Evolutionary conservation across 2,329 filamentous ascomycete genomes (phyloP), one percentile per base, ranked within the genome.

Genomic region (Fusarium sp.): DNA sequence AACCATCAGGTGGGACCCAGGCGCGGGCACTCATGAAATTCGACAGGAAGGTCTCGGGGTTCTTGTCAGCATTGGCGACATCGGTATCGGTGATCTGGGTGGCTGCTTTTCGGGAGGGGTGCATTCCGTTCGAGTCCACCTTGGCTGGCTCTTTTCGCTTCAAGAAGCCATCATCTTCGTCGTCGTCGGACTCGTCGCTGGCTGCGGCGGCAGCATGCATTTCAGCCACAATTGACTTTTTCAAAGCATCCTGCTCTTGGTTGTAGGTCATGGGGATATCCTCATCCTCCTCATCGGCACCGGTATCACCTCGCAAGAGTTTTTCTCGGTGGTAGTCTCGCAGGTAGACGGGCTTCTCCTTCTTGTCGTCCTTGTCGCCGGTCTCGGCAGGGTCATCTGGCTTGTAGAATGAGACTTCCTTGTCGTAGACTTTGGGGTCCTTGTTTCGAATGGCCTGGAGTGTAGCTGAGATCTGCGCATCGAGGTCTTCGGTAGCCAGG

Each of bases 21-120:
- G 95, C 96, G 68, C 95, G 92, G 9, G 95, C 90, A n/a, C 93
- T 90, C 89, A 99, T 91, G 85, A 98, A 99, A 82, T 98, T 98
- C 64, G 94, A 96, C n/a, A 99, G 86, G 82, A 95, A 99, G 1
- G 90, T 93, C 80, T 98, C 96, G 0, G 96, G 97, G 80, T 99
- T 92, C 82, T 94, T 93, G 79, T 98, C 94, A 41, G 97, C 95
- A 68, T 90, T 89, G 57, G 91, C 87, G 50, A 98, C 86, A 77
- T 97, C 93, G 14, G 89, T 78, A 65, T 94, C 87, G 27, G 88
- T 83, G 59, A 88, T 82, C 73, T 88, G 87, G 50, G 87, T 80
- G 14, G 81, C 81, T 27, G 83, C 76, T 20, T 82, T 85, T 72
- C 90, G 85, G 6, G 89, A 90, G 5, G 90, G 89, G 78, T 92